Evolutionary conservation across 495 filamentous ascomycete genomes (phyloP).

Genomic region (Aspergillus sclerotioniger): DNA sequence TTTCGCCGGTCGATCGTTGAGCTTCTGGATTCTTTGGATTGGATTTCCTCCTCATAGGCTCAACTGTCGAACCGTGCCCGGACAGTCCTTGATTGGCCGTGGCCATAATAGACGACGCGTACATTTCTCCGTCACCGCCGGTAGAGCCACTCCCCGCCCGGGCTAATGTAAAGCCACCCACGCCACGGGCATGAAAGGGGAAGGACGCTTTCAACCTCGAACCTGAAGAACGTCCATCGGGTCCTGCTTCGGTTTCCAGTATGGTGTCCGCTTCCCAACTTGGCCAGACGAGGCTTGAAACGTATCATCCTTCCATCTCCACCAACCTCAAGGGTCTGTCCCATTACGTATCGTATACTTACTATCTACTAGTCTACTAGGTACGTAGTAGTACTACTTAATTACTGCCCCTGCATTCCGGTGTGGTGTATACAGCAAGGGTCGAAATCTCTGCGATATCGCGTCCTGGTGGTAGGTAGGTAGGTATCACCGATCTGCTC

Average conservation of each 20-base stretch:
- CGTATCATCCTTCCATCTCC: background rate
- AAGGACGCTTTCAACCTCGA: background rate
- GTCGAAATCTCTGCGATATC: no score
- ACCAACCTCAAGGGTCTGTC: background rate
- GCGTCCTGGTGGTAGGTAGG: no score
- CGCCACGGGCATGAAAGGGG: background rate
- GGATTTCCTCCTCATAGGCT: background rate
- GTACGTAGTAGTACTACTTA: no score
- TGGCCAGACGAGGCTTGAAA: background rate
- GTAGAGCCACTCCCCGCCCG: background rate
- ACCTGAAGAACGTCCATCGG: background rate
- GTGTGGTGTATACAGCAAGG: no score
- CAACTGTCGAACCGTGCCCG: constrained; percentile 4
- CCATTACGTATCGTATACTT: background rate
- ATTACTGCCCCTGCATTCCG: no score
- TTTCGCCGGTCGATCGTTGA: constrained; percentile 6
- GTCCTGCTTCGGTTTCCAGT: no score
- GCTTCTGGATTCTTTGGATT: background rate
- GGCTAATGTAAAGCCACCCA: background rate
- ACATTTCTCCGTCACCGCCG: constrained; percentile 8
- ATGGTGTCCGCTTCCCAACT: background rate
- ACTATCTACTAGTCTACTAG: no score
- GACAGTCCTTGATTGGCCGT: constrained; percentile 7
- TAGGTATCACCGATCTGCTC: no score
- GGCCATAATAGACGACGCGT: constrained; percentile 11